A percentile compares a stretch with the other conserved stretches of the same genome.
These are phyloP conservation scores for Wallacemonas sp. DNA, from an alignment of 208 protist species.

Conservation along the genomic window DNA sequence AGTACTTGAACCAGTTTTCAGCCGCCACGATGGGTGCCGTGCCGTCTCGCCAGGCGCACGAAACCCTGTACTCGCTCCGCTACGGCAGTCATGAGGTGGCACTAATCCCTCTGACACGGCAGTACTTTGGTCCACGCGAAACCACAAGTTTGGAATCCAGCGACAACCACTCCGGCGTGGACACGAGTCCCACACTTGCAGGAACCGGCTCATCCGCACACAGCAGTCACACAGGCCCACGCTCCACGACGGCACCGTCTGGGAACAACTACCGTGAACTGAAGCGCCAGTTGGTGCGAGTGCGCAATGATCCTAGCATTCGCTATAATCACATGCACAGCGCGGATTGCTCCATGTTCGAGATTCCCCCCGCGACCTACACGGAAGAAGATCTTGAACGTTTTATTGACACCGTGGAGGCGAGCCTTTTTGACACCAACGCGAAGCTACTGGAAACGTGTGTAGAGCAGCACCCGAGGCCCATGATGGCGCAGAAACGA, in stretches of 20 bases:
- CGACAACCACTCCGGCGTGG: slow-evolving; percentile 11
- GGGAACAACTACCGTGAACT: slow-evolving; percentile 28
- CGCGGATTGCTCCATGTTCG: slow-evolving; percentile 34
- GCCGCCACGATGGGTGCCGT: slow-evolving; percentile 61
- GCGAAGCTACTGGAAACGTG: slow-evolving; percentile 40
- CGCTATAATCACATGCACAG: slow-evolving; percentile 65
- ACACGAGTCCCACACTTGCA: no score
- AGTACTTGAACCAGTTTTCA: no score
- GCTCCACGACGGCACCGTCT: not conserved
- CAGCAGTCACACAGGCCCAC: slow-evolving; percentile 14
- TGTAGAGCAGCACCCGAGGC: slow-evolving; percentile 8
- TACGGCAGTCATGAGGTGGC: slow-evolving; percentile 75
- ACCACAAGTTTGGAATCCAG: not conserved
- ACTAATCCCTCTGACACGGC: slow-evolving; percentile 55
- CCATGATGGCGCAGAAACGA: slow-evolving; percentile 20
- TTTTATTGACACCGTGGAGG: slow-evolving; percentile 49
- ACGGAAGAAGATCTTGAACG: slow-evolving; percentile 49
- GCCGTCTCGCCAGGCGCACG: slow-evolving; percentile 46
- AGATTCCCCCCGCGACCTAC: slow-evolving; percentile 49
- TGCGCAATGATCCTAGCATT: slow-evolving; percentile 74
- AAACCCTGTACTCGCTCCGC: slow-evolving; percentile 58
- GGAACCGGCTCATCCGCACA: not conserved
- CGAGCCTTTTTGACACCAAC: slow-evolving; percentile 48
- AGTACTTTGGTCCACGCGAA: slow-evolving; percentile 36
- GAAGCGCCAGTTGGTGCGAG: slow-evolving; percentile 56